Conservation (phyloP, 2,329 filamentous ascomycete species). For the Tolypocladium ovalisporum region DNA sequence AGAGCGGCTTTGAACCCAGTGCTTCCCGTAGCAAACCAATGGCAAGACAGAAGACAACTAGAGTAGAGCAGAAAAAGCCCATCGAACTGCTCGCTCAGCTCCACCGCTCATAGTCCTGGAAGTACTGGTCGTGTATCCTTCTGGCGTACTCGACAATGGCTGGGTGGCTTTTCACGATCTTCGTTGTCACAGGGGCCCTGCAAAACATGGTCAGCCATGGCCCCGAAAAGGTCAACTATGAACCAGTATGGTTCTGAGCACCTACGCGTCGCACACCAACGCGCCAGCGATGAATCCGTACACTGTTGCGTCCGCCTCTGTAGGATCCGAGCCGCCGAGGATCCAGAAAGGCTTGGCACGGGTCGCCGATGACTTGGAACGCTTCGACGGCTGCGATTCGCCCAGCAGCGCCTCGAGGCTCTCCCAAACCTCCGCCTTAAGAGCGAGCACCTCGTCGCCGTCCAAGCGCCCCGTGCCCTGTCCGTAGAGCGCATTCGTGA, state of each 20-base stretch:
- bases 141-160: slow-evolving; percentile 42
- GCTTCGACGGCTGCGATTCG: slow-evolving; percentile 16
- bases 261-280: slow-evolving; percentile 42
- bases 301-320: slow-evolving; percentile 44
- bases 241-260: slow-evolving; percentile 6
- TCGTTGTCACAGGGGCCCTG: slow-evolving; percentile 28
- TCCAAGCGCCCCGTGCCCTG: slow-evolving; percentile 45
- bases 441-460: slow-evolving; percentile 32
- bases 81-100: not conserved
- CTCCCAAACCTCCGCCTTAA: slow-evolving; percentile 42
- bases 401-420: slow-evolving; percentile 33
- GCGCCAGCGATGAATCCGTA: slow-evolving; percentile 44
- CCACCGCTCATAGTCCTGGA: slow-evolving; percentile 43
- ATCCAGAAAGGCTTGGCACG: slow-evolving; percentile 41
- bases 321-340: slow-evolving; percentile 39
- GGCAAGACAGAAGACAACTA: not conserved
- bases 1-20: too few species aligned
- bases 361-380: not conserved
- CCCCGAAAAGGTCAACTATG: not conserved
- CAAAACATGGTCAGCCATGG: not conserved
- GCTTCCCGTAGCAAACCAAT: not conserved
- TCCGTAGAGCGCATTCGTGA: slow-evolving; percentile 33
- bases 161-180: slow-evolving; percentile 33
- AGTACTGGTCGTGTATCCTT: slow-evolving; percentile 44
- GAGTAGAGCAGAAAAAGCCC: not conserved